These are phyloP conservation scores for Zymoseptoria brevis DNA, from an alignment of 2,329 filamentous ascomycete species.

Conservation along the genomic window DNA sequence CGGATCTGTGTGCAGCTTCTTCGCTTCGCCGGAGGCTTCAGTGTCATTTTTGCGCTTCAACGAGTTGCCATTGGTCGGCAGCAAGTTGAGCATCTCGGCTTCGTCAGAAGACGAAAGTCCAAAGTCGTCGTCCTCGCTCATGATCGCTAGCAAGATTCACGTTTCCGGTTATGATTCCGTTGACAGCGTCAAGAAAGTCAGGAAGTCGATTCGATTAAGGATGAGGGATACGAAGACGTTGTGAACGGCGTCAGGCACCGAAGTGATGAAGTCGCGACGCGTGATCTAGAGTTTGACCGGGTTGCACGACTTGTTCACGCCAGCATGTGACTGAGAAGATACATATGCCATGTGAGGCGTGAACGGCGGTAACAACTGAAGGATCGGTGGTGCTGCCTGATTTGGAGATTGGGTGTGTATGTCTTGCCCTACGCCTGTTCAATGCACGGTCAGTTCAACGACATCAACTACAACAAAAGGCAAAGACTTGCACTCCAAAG, in stretches of 20 bases:
- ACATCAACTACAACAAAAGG: too few species aligned
- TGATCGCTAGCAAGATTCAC: neutral
- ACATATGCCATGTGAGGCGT: neutral
- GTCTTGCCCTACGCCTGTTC: too few species aligned
- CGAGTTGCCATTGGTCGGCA: conserved; percentile 1
- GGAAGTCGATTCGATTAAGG: neutral
- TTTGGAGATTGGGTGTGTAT: neutral
- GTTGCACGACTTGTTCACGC: neutral
- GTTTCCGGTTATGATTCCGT: too few species aligned
- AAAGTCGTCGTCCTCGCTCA: conserved; percentile 19
- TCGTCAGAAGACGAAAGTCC: conserved; percentile 21
- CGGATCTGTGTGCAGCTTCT: conserved; percentile 5
- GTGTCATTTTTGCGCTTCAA: conserved; percentile 12
- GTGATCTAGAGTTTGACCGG: neutral
- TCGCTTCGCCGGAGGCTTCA: neutral
- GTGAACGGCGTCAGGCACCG: neutral
- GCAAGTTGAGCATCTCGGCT: conserved; percentile 18
- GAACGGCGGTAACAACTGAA: neutral
- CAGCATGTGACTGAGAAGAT: neutral
- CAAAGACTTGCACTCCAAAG: too few species aligned
- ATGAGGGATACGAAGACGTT: neutral
- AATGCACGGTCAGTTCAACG: too few species aligned
- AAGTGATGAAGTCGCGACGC: neutral
- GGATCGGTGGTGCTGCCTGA: neutral
- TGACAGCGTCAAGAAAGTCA: too few species aligned